Percentiles rank a stretch among this genome's conserved stretches.
Conservation (phyloP, 768 basidiomycete species). For the Hebeloma cylindrosporum region DNA sequence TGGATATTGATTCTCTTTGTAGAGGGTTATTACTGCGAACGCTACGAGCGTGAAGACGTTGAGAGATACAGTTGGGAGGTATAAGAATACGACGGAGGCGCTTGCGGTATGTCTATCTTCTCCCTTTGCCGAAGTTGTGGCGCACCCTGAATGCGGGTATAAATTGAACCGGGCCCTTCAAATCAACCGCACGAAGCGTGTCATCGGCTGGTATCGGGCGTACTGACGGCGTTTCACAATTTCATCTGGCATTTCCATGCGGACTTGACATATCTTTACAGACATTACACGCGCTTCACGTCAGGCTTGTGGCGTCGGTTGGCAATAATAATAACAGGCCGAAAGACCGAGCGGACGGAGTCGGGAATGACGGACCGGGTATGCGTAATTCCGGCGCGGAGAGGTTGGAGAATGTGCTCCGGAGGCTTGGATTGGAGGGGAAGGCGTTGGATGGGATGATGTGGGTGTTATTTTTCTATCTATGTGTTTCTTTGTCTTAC, state of each 20-base stretch:
- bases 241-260: neutral
- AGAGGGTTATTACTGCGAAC: no score
- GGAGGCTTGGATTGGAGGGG: slow-evolving; percentile 7
- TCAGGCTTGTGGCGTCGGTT: slow-evolving; percentile 1
- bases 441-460: slow-evolving; percentile 9
- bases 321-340: neutral
- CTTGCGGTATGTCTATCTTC: slow-evolving; percentile 24
- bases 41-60: neutral
- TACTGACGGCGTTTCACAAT: neutral
- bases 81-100: slow-evolving; percentile 18
- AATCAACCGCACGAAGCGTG: neutral
- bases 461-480: slow-evolving; percentile 2
- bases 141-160: neutral
- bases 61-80: slow-evolving; percentile 7
- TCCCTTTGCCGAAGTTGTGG: neutral
- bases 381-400: neutral
- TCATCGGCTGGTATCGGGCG: neutral
- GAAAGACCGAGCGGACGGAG: slow-evolving; percentile 5
- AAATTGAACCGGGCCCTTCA: neutral
- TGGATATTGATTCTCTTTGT: neutral
- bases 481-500: neutral
- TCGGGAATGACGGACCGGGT: neutral
- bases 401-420: slow-evolving; percentile 4
- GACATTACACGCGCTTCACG: slow-evolving; percentile 15
- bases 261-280: neutral